Percentiles rank a stretch among this genome's conserved stretches.
These are phyloP conservation scores for Bipolaris oryzae DNA, from an alignment of 2,329 filamentous ascomycete genomes.

Conservation along the genomic window DNA sequence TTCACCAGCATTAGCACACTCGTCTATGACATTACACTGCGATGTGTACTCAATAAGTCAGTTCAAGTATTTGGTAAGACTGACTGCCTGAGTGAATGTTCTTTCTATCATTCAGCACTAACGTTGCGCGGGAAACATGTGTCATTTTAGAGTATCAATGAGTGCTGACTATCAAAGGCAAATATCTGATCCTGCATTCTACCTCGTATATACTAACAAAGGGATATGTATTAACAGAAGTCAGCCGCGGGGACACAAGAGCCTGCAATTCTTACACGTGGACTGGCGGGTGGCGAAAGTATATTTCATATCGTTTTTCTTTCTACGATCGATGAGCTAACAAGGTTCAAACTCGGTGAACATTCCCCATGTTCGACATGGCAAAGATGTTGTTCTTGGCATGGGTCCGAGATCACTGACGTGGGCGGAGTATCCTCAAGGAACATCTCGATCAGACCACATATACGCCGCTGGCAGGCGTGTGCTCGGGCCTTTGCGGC, in stretches of 20 bases:
- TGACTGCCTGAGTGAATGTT: not conserved
- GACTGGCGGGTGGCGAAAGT: not conserved
- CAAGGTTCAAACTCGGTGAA: not conserved
- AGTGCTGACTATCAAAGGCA: not conserved
- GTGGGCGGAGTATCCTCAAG: not conserved
- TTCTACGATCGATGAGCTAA: not conserved
- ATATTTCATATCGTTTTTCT: too few relatives aligned
- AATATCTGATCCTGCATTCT: not conserved
- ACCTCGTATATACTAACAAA: not conserved
- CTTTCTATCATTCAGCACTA: not conserved
- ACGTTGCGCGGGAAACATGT: not conserved
- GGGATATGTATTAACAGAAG: not conserved
- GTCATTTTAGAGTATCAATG: not conserved
- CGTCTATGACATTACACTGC: not conserved
- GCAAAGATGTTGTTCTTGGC: not conserved
- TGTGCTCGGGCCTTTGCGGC: conserved; percentile 13
- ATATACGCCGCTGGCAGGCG: not conserved
- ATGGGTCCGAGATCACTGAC: conserved; percentile 1
- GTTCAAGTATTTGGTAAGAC: too few relatives aligned
- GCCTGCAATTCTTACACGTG: not conserved
- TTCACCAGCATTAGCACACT: not conserved
- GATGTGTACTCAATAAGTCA: not conserved
- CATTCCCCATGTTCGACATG: not conserved
- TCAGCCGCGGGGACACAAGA: not conserved
- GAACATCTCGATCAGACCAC: conserved; percentile 12